Evolutionary conservation across 257 asterid genomes (phyloP).

Genomic region (Echites panduratus): DNA sequence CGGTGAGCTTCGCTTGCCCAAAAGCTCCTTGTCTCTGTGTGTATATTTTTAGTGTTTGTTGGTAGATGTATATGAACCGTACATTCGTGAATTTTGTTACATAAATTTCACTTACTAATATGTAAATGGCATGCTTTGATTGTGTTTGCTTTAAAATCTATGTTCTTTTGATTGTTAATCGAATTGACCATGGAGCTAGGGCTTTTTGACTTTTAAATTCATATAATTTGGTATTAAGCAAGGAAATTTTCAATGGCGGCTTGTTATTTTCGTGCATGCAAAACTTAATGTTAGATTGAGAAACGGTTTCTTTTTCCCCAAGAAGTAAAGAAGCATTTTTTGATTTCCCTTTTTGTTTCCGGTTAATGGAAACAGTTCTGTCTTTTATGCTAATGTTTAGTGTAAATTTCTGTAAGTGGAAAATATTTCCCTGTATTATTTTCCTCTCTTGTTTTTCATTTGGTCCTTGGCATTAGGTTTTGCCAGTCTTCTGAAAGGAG

Average conservation of each 20-base stretch:
- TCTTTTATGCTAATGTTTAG: not conserved
- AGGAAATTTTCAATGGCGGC: not conserved
- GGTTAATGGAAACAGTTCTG: not conserved
- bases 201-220: not conserved
- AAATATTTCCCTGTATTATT: not conserved
- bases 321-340: not conserved
- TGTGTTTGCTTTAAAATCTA: not conserved
- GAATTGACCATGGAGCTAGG: not conserved
- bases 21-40: not conserved
- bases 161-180: not conserved
- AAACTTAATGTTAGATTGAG: not conserved
- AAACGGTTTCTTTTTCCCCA: not conserved
- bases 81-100: not conserved
- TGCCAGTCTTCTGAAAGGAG: not conserved
- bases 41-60: not conserved
- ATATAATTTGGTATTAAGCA: not conserved
- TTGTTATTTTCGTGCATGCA: not conserved
- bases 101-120: not conserved
- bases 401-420: not conserved
- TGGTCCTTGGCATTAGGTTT: not conserved
- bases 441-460: not conserved
- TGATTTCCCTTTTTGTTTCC: not conserved
- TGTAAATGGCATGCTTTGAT: not conserved
- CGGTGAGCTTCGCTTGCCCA: slow-evolving; percentile 34
- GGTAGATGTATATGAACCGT: too few species aligned